phyloP scores from a whole-genome alignment of 164 flowering plant genomes.

The Magnolia changhungtana region DNA sequence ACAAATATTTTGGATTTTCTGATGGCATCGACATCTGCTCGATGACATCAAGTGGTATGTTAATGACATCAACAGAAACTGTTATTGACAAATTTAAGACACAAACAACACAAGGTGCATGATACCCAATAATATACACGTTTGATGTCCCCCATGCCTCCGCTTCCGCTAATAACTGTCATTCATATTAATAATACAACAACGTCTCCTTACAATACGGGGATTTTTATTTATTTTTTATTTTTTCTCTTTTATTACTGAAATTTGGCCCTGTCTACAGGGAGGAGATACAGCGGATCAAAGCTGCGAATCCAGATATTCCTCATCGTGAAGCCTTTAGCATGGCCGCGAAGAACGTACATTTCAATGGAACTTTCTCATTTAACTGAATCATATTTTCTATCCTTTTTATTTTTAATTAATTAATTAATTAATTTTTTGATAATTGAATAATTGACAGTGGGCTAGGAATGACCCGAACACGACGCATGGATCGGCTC shows the following conservation, averaged over 20 bases:
- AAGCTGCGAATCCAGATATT: slow-evolving; percentile 76
- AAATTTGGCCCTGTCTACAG: slow-evolving; percentile 25
- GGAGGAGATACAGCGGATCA: slow-evolving; percentile 92
- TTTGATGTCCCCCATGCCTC: not conserved
- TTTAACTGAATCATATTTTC: not conserved
- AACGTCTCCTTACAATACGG: not conserved
- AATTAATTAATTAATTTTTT: not conserved
- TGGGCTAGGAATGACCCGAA: slow-evolving; percentile 14
- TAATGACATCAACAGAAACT: too few relatives aligned
- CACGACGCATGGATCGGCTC: slow-evolving; percentile 1
- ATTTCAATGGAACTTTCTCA: slow-evolving; percentile 3
- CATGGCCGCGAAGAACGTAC: slow-evolving; percentile 80
- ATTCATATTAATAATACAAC: not conserved
- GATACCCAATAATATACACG: too few relatives aligned
- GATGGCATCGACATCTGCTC: too few relatives aligned
- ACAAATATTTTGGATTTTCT: too few relatives aligned
- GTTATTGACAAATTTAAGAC: too few relatives aligned
- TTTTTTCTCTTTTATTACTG: too few relatives aligned
- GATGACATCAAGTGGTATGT: too few relatives aligned
- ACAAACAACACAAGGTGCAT: too few relatives aligned
- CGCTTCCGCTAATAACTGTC: not conserved
- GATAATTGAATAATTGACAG: not conserved
- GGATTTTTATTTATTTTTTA: not conserved
- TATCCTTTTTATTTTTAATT: not conserved
- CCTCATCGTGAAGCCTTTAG: slow-evolving; percentile 93